phyloP scores from a whole-genome alignment of 352 stramenopile species.

The Phytophthora cryptogea region DNA sequence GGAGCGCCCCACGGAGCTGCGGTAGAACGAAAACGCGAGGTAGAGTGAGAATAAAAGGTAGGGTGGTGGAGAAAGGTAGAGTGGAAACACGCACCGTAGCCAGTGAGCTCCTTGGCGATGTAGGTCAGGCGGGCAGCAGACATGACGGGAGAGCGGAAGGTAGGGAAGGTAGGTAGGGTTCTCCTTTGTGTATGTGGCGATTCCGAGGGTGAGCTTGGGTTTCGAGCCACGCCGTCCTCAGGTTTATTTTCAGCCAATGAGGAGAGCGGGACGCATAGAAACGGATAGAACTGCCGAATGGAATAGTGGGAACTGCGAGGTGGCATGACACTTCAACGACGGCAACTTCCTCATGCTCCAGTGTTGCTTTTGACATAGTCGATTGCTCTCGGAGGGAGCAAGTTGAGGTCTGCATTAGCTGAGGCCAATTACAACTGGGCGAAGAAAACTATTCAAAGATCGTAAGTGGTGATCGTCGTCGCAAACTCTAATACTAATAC shows the following conservation, averaged over 20 bases:
- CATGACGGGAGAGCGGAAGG: slow-evolving; percentile 6
- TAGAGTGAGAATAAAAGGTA: not conserved
- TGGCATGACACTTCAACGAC: too few species aligned
- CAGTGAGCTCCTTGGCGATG: slow-evolving; percentile 56
- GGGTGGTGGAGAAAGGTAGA: not conserved
- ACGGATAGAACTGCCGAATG: not conserved
- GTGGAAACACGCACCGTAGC: slow-evolving; percentile 43
- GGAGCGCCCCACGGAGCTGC: slow-evolving; percentile 62
- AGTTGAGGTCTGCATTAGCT: too few species aligned
- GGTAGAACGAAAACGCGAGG: not conserved
- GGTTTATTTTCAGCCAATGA: slow-evolving; percentile 9
- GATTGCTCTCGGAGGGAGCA: too few species aligned
- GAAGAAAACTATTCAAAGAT: too few species aligned
- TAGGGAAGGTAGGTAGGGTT: not conserved
- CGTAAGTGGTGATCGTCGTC: too few species aligned
- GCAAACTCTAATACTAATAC: too few species aligned
- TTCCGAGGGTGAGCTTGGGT: slow-evolving; percentile 20
- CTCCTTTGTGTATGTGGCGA: not conserved
- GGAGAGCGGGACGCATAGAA: not conserved
- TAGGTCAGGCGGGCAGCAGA: slow-evolving; percentile 43
- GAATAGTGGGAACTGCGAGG: too few species aligned
- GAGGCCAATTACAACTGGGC: too few species aligned
- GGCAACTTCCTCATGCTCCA: too few species aligned
- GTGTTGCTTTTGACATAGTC: too few species aligned
- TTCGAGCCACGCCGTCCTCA: not conserved